Conservation (phyloP, 352 stramenopile genomes). For the Globisporangium spiculum region DNA sequence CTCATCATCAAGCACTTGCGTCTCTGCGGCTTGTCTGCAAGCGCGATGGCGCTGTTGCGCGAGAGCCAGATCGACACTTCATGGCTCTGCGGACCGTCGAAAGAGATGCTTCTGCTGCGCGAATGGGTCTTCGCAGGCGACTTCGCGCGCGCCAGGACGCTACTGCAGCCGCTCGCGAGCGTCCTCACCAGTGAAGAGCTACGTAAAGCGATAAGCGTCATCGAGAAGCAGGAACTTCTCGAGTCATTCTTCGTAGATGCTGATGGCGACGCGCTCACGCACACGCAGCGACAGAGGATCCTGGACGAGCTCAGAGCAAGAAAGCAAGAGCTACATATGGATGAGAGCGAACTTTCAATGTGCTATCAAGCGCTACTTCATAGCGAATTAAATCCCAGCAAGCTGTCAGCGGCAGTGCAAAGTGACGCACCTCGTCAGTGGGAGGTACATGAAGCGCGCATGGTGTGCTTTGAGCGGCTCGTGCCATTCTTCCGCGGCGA, state of each 20-base stretch:
- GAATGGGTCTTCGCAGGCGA: slow-evolving; percentile 54
- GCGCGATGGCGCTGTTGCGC: slow-evolving; percentile 41
- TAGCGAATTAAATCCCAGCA: no score
- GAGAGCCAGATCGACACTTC: slow-evolving; percentile 54
- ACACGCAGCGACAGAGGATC: slow-evolving; percentile 7
- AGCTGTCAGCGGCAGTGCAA: not conserved
- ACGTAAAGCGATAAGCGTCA: slow-evolving; percentile 9
- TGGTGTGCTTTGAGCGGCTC: slow-evolving; percentile 45
- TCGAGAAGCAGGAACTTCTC: slow-evolving; percentile 43
- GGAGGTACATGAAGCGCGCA: slow-evolving; percentile 32
- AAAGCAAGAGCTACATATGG: slow-evolving; percentile 6
- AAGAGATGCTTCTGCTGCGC: slow-evolving; percentile 46
- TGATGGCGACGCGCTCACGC: not conserved
- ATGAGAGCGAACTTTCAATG: slow-evolving; percentile 10
- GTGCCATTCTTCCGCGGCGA: slow-evolving; percentile 42
- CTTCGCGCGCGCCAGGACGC: slow-evolving; percentile 27
- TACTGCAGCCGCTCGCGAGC: slow-evolving; percentile 36
- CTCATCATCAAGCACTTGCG: slow-evolving; percentile 52
- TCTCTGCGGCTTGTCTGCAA: slow-evolving; percentile 30
- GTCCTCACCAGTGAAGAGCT: slow-evolving; percentile 22
- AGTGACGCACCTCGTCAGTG: slow-evolving; percentile 1
- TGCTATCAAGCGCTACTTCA: slow-evolving; percentile 14
- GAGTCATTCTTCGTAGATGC: slow-evolving; percentile 22
- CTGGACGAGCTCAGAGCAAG: slow-evolving; percentile 14
- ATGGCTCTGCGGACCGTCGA: slow-evolving; percentile 53